Conservation (phyloP, 2,329 filamentous ascomycete genomes). For the Trichoderma pleuroti region DNA sequence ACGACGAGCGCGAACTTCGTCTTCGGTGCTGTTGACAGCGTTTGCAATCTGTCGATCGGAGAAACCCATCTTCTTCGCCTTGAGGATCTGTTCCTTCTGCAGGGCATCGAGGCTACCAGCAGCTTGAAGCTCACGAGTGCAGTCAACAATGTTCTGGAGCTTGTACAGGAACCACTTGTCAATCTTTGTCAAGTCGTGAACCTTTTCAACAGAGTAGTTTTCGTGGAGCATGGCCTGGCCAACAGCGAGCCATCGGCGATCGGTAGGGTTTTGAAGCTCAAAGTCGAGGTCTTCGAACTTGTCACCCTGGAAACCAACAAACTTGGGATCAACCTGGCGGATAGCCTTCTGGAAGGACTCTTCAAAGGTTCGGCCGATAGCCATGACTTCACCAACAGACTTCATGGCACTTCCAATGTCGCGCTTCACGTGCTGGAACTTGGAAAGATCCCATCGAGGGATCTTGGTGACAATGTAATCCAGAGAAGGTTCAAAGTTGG, state of each 20-base stretch:
- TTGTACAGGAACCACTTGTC: slow-evolving; percentile 99
- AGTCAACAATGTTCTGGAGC: slow-evolving; percentile 94
- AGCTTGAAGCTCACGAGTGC: slow-evolving; percentile 78
- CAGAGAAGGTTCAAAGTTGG: slow-evolving; percentile 95
- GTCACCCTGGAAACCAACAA: slow-evolving; percentile 90
- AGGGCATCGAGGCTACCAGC: slow-evolving; percentile 78
- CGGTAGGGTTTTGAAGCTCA: slow-evolving; percentile 86
- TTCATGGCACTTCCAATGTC: slow-evolving; percentile 99
- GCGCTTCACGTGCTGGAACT: slow-evolving; percentile 98
- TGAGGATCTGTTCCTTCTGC: slow-evolving; percentile 82
- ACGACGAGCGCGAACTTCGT: slow-evolving; percentile 81
- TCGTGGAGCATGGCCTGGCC: slow-evolving; percentile 98
- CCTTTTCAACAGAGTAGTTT: slow-evolving; percentile 84
- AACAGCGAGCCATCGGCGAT: slow-evolving; percentile 95
- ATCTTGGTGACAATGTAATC: slow-evolving; percentile 99
- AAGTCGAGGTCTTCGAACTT: slow-evolving; percentile 91
- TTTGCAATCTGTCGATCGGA: slow-evolving; percentile 91
- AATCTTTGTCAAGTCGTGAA: slow-evolving; percentile 95
- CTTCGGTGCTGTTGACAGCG: slow-evolving; percentile 80
- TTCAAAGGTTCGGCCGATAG: slow-evolving; percentile 96
- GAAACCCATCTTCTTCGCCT: slow-evolving; percentile 97
- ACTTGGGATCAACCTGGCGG: slow-evolving; percentile 90
- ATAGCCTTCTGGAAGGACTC: slow-evolving; percentile 99
- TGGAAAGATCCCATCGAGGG: slow-evolving; percentile 94
- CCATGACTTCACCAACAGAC: slow-evolving; percentile 98